Percentiles rank a stretch among this genome's conserved stretches.
Conservation (phyloP, 768 basidiomycete genomes). For the Psilocybe azurescens region DNA sequence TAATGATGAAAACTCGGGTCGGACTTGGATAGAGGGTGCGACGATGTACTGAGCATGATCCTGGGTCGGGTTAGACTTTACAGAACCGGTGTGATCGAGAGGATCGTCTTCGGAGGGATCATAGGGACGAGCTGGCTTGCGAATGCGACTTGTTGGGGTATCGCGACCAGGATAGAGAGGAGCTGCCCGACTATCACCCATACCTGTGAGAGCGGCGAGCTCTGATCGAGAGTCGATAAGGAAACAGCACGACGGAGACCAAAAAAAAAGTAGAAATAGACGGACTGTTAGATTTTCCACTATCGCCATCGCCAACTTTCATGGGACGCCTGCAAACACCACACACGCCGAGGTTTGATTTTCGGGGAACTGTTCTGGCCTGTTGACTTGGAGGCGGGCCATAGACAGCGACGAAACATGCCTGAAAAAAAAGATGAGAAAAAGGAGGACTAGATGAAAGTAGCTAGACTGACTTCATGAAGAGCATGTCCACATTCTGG, state of each 20-base stretch:
- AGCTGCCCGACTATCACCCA: constrained; percentile 65
- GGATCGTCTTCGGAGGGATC: constrained; percentile 90
- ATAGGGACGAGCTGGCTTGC: constrained; percentile 45
- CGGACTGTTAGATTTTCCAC: constrained; percentile 89
- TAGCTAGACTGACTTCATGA: constrained; percentile 70
- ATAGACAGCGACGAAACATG: constrained; percentile 97
- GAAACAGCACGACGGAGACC: constrained; percentile 12
- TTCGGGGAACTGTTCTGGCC: constrained; percentile 60
- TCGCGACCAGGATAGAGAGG: constrained; percentile 75
- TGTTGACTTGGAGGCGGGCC: constrained; percentile 76
- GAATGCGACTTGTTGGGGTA: constrained; percentile 51
- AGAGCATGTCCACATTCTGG: constrained; percentile 98
- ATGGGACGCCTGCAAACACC: constrained; percentile 97
- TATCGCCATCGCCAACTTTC: constrained; percentile 91
- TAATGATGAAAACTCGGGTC: constrained; percentile 88
- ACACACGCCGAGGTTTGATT: constrained; percentile 90
- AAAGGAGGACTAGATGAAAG: constrained; percentile 16
- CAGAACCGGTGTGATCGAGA: constrained; percentile 60
- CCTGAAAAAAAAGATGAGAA: constrained; percentile 48
- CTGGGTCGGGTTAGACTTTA: constrained; percentile 47
- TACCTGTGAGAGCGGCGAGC: constrained; percentile 91
- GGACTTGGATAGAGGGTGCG: constrained; percentile 91
- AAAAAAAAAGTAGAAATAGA: constrained; percentile 21
- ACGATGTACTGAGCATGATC: constrained; percentile 76
- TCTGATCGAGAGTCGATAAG: constrained; percentile 51